Base-by-base conservation (phyloP, 164 flowering plant species). In the Vitis rupestris region DNA sequence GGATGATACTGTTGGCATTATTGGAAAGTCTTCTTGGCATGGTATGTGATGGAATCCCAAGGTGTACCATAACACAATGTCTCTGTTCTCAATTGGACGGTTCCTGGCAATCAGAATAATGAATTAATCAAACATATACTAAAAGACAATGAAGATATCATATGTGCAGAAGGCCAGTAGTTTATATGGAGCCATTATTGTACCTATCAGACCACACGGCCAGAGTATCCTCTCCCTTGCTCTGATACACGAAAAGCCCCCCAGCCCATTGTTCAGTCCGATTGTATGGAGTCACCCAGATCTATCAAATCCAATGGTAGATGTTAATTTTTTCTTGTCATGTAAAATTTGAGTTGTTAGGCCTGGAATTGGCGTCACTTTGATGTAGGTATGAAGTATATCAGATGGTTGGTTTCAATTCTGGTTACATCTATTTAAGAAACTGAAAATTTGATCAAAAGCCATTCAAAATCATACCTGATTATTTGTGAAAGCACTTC, bases 31-130 rank as follows among this genome's bases (percentile, higher is more conserved):
- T 72, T 91, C 98, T 72, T 91, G 92, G 75, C 93, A 91, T 9
- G 97, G 97, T 47, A 93, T 62, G 72, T 90, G 95, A 70, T 91
- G 97, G 79, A 93, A 93, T n/a, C 95, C 95, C 52, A 93, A 44
- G 8, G 97, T 86, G 78, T 93, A 90, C 98, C 98, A 93, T 65
- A 90, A 4, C 72, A 93, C 97, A 0, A 90, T 86, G 72, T 91
- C 98, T 79, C 84, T 84, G 70, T 91, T 86, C 73, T 87, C 87
- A 7, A 87, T 88, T 1, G 78, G 56, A 10, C 90, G 79, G 54
- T 90, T 73, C 87, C 93, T 90, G 81, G 7, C 44, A 3, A 37
- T 37, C 44, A 37, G 7, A 37, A 37, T 37, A 3, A 37, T 6
- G 44, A 37, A 37, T 37, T 37, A 37, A 37, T 37, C 7, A 37